These are phyloP conservation scores for Aspergillus homomorphus DNA, from an alignment of 495 filamentous ascomycete species.

Conservation along the genomic window DNA sequence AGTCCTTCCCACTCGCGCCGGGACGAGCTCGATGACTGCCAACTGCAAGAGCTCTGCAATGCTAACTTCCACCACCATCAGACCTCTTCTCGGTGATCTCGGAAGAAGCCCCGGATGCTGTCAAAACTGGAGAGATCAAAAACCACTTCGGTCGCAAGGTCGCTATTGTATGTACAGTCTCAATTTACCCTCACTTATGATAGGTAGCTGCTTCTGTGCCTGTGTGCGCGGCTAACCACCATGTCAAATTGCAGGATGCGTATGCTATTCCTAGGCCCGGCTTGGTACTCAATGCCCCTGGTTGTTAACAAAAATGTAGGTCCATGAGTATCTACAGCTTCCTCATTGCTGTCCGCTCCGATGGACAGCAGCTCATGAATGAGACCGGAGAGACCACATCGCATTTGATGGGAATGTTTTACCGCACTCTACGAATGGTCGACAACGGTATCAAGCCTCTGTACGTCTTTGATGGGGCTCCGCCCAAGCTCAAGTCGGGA, in stretches of 20 bases:
- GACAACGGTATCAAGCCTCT: conserved; percentile 98
- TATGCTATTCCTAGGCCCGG: conserved; percentile 44
- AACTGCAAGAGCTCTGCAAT: conserved; percentile 9
- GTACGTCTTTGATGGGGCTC: conserved; percentile 96
- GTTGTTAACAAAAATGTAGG: conserved; percentile 43
- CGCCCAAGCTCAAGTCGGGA: conserved; percentile 94
- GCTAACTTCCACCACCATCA: conserved; percentile 21
- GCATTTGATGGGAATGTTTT: conserved; percentile 99
- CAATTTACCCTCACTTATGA: not conserved
- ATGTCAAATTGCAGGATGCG: conserved; percentile 65
- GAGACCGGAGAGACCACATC: conserved; percentile 95
- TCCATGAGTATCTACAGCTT: conserved; percentile 99
- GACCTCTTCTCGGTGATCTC: conserved; percentile 82
- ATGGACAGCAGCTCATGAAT: conserved; percentile 91
- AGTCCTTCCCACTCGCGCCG: not conserved
- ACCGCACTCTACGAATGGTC: conserved; percentile 95
- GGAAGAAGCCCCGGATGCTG: conserved; percentile 88
- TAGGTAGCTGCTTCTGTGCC: not conserved
- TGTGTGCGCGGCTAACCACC: conserved; percentile 16
- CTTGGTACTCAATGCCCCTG: not conserved
- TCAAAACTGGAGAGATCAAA: conserved; percentile 96
- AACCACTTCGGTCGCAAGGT: conserved; percentile 97
- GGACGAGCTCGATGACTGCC: not conserved
- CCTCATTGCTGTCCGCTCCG: conserved; percentile 92
- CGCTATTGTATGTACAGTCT: conserved; percentile 69